Evolutionary conservation across 148 eudicot genomes (phyloP), one percentile per base, ranked within the genome.

Genomic region (Cornus suecica): DNA sequence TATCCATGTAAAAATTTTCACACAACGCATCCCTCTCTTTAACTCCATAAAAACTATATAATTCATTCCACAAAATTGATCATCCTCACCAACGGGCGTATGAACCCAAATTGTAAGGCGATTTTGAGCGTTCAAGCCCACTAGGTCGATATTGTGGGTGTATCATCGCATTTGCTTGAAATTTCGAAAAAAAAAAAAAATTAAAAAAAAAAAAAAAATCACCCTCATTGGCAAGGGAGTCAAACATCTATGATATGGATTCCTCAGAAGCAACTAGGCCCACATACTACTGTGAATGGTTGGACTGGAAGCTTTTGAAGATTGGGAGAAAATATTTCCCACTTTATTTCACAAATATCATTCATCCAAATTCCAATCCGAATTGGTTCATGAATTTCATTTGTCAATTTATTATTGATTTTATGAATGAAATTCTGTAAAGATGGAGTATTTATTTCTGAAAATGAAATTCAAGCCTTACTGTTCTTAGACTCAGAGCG

Each of bases 1-100:
- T 56, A 67, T 72, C 74, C 86, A 86, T 76, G 48, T 81, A 45
- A 63, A 24, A 74, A 79, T 84, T 72, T 79, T 81, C 79, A 80
- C 80, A 56, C 76, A 65, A 66, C 2, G 32, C 10, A 45, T 37
- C 28, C 24, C 25, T 27, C 14, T 29, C 6, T 31, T 31, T 58
- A 74, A 16, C 20, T 25, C 26, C 4, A 68, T 2, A 24, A 22
- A 20, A 56, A 61, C n/a, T 48, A 15, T 25, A 31, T 64, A 52
- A 30, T 14, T 31, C 20, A 22, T 69, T 68, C 11, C 58, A 23
- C 32, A 8, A 77, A 52, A 66, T 5, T 27, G 62, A 61, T 14
- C 27, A 48, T 20, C 42, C 42, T 32, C 37, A 32, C 37, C 37
- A 32, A 32, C 7, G 37, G 37, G 37, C 37, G n/a, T n/a, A 32